Conservation (phyloP, 2,329 filamentous ascomycete genomes). For the Diaporthe caulivora region DNA sequence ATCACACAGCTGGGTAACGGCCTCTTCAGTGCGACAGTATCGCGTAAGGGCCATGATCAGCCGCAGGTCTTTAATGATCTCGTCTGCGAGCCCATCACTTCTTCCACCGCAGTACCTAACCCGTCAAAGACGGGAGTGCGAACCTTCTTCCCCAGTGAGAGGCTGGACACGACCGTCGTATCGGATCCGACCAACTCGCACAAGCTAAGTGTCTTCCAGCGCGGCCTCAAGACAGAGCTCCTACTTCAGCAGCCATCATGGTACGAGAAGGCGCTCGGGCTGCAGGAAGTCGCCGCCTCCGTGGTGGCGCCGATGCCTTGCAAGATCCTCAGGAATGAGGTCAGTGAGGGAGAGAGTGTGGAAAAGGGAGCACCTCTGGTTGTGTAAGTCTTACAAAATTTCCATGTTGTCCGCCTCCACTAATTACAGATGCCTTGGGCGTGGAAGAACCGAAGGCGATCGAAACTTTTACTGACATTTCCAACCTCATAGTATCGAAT, state of each 20-base stretch:
- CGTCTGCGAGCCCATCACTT: conserved; percentile 53
- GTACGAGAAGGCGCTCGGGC: conserved; percentile 88
- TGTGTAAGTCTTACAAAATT: conserved; percentile 67
- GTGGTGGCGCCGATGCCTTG: conserved; percentile 97
- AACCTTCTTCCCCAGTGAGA: conserved; percentile 84
- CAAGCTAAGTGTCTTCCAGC: conserved; percentile 83
- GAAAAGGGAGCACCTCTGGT: conserved; percentile 89
- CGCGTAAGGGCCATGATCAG: conserved; percentile 54
- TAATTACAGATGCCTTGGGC: too few species aligned
- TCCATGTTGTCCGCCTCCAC: background rate
- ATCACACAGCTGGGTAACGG: conserved; percentile 62
- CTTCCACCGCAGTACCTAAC: conserved; percentile 41
- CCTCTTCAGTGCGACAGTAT: conserved; percentile 61
- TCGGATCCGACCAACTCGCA: conserved; percentile 62
- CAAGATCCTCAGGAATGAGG: conserved; percentile 92
- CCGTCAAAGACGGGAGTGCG: conserved; percentile 61
- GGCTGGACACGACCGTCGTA: conserved; percentile 84
- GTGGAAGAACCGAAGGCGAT: background rate
- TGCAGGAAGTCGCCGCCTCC: conserved; percentile 83
- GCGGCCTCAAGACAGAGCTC: conserved; percentile 70
- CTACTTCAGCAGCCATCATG: conserved; percentile 75
- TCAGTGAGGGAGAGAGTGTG: conserved; percentile 83
- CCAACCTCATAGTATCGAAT: conserved; percentile 72
- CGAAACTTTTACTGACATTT: background rate
- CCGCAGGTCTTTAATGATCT: conserved; percentile 59